These are phyloP conservation scores for Lomentospora prolificans DNA, from an alignment of 2,329 filamentous ascomycete genomes.

Conservation along the genomic window DNA sequence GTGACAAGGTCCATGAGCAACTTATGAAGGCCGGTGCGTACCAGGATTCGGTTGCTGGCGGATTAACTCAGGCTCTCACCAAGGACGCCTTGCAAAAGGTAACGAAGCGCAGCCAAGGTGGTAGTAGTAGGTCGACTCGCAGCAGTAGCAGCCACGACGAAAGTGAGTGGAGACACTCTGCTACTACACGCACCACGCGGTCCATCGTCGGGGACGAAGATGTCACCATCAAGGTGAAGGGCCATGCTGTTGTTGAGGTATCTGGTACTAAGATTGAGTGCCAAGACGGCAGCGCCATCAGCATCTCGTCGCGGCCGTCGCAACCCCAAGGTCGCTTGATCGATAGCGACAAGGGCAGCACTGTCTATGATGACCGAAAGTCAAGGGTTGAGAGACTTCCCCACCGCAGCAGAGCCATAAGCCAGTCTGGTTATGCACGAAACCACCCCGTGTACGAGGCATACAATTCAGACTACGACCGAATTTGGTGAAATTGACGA, in stretches of 20 bases:
- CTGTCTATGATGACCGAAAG: slow-evolving; percentile 37
- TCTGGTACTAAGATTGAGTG: slow-evolving; percentile 50
- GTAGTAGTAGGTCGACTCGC: slow-evolving; percentile 46
- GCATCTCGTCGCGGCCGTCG: slow-evolving; percentile 33
- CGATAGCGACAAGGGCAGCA: slow-evolving; percentile 42
- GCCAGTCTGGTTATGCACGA: slow-evolving; percentile 36
- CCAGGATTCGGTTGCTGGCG: slow-evolving; percentile 42
- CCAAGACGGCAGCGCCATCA: slow-evolving; percentile 49
- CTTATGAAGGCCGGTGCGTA: slow-evolving; percentile 36
- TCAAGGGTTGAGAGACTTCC: slow-evolving; percentile 34
- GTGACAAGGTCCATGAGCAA: slow-evolving; percentile 24
- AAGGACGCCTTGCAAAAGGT: slow-evolving; percentile 44
- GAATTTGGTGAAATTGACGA: neutral
- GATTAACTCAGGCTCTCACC: slow-evolving; percentile 38
- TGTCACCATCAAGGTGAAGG: slow-evolving; percentile 51
- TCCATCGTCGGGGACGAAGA: slow-evolving; percentile 42
- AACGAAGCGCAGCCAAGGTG: slow-evolving; percentile 32
- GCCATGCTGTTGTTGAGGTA: slow-evolving; percentile 44
- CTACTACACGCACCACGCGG: slow-evolving; percentile 50
- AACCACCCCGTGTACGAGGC: slow-evolving; percentile 14
- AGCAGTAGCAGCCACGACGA: slow-evolving; percentile 53
- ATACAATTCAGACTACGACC: slow-evolving; percentile 11
- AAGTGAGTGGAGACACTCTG: slow-evolving; percentile 52
- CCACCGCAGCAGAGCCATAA: slow-evolving; percentile 35
- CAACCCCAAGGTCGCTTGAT: slow-evolving; percentile 17